These are phyloP conservation scores for Senna tora DNA, from an alignment of 306 rosid genomes.

Conservation along the genomic window DNA sequence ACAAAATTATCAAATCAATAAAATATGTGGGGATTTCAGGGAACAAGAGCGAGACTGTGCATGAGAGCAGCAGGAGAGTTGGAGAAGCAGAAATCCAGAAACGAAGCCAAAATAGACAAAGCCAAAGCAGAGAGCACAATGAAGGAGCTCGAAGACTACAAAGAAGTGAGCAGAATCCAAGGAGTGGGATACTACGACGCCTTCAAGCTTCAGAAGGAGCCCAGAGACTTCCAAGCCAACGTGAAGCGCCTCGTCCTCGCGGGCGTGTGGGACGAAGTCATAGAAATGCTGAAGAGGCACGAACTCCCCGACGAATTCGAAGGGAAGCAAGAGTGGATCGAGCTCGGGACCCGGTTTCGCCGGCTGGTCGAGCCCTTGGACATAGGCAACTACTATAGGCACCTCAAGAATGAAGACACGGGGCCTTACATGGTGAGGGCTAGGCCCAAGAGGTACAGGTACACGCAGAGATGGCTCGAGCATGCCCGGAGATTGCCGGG, in stretches of 20 bases:
- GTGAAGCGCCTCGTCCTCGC: conserved; percentile 66
- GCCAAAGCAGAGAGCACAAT: conserved; percentile 28
- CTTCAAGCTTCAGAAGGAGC: conserved; percentile 61
- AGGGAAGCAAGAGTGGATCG: conserved; percentile 51
- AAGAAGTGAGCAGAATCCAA: conserved; percentile 31
- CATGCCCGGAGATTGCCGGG: conserved; percentile 17
- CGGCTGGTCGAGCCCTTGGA: conserved; percentile 79
- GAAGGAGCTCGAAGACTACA: conserved; percentile 43
- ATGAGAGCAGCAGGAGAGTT: conserved; percentile 68
- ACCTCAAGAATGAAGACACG: conserved; percentile 57
- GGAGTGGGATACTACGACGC: conserved; percentile 63
- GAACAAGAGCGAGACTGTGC: conserved; percentile 62
- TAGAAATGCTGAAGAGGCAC: conserved; percentile 63
- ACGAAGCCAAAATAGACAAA: conserved; percentile 35
- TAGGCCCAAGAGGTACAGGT: conserved; percentile 70
- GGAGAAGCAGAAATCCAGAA: conserved; percentile 50
- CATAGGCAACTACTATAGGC: conserved; percentile 81
- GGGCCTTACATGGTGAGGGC: conserved; percentile 60
- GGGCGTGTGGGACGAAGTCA: conserved; percentile 76
- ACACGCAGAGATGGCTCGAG: conserved; percentile 72
- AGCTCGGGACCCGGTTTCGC: conserved; percentile 57
- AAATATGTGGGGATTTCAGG: conserved; percentile 53
- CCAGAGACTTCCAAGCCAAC: conserved; percentile 70
- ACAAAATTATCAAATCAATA: too few species aligned
- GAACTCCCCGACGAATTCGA: conserved; percentile 86